phyloP scores from a whole-genome alignment of 148 eudicot species.

The Oxyria digyna region DNA sequence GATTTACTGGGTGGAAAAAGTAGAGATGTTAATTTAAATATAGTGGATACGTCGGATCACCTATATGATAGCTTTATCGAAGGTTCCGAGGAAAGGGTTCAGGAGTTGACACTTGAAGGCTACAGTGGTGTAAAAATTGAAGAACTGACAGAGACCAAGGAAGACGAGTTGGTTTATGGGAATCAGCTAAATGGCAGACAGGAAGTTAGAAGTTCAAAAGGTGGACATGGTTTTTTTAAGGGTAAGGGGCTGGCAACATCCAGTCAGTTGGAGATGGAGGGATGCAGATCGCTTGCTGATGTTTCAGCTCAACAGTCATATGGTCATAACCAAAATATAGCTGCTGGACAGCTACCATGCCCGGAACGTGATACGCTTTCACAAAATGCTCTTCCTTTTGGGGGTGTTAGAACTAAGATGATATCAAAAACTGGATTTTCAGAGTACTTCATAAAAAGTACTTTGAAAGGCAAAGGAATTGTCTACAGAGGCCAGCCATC shows the following conservation, averaged over 20 bases:
- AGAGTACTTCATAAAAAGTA: constrained; percentile 56
- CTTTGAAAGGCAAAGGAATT: constrained; percentile 69
- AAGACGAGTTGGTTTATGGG: constrained; percentile 29
- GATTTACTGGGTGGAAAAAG: constrained; percentile 33
- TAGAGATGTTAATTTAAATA: constrained; percentile 18
- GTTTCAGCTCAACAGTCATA: constrained; percentile 20
- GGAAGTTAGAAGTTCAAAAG: constrained; percentile 22
- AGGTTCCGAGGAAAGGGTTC: constrained; percentile 40
- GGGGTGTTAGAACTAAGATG: constrained; percentile 60
- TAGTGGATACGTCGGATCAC: constrained; percentile 23
- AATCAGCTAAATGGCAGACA: constrained; percentile 26
- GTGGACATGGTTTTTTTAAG: constrained; percentile 15
- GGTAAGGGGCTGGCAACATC: constrained; percentile 22
- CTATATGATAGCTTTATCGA: constrained; percentile 30
- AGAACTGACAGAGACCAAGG: constrained; percentile 24
- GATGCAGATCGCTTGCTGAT: constrained; percentile 17
- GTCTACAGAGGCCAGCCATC: constrained; percentile 37
- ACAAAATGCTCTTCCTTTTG: constrained; percentile 26
- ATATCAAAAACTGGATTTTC: constrained; percentile 68
- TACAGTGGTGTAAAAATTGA: constrained; percentile 24
- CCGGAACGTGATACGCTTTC: constrained; percentile 20
- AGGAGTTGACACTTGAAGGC: constrained; percentile 50
- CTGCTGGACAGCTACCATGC: constrained; percentile 13
- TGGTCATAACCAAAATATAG: constrained; percentile 12
- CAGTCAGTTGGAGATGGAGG: constrained; percentile 22